Evolutionary conservation across 805 yeast species (phyloP), one percentile per base, ranked within the genome.

Genomic region (Wickerhamiella brachini): DNA sequence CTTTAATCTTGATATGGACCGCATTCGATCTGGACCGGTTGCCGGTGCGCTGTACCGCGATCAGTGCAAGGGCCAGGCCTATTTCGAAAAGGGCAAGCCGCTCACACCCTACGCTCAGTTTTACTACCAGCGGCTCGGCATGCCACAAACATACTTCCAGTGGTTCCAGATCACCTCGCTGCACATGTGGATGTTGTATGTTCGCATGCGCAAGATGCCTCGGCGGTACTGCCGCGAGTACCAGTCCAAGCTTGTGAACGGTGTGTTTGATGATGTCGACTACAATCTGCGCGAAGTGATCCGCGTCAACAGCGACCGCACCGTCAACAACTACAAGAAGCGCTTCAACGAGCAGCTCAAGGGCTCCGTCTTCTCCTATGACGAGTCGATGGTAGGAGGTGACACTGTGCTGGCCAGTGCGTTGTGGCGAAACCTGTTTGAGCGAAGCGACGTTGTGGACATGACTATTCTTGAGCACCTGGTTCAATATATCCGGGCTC

Each of bases 171-270:
- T 93, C 55, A 85, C 95, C 6, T 73, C 83, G 1, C 73, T 93
- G 57, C 98, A 93, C 66, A 80, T 85, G 53, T 93, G 99, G 99
- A 81, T 93, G 62, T 72, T 93, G 45, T 83, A 83, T 57, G 95
- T 85, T 17, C 81, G 98, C 64, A 89, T 93, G 96, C 80, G 99
- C 66, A 94, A 94, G 9, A 75, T 93, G 83, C 97, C 97, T 0
- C 83, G 82, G 65, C 83, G 86, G 61, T 81, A 85, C 63, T 94
- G 96, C 42, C 78, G 78, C 59, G 83, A 82, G 63, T 93, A 89
- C 67, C 96, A 93, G 67, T 96, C 89, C 67, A 87, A 87, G 63
- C 68, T 93, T 39, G 85, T 89, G 29, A 96, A 94, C 65, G 75
- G 94, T 57, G 79, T 86, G 45, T 93, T 93, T 71, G 78, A 80